These are phyloP conservation scores for Peziza echinospora DNA, from an alignment of 495 filamentous ascomycete species.

Conservation along the genomic window DNA sequence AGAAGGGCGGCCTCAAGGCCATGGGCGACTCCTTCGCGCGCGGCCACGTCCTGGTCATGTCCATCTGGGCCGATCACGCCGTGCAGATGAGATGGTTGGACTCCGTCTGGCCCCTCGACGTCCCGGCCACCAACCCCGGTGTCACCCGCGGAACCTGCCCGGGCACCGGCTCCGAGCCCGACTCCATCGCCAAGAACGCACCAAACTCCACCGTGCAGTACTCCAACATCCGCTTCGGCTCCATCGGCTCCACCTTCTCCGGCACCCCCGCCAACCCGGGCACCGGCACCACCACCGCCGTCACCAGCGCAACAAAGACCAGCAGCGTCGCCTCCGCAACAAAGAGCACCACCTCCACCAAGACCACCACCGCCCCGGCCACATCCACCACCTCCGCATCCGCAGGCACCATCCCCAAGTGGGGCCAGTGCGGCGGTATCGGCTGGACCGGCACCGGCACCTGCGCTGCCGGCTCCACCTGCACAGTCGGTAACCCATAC, in stretches of 20 bases:
- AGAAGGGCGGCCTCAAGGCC: slow-evolving; percentile 35
- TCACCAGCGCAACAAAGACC: slow-evolving; percentile 7
- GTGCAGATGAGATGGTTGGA: slow-evolving; percentile 51
- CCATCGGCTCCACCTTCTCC: slow-evolving; percentile 40
- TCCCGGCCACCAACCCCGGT: slow-evolving; percentile 27
- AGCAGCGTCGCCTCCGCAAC: slow-evolving; percentile 1
- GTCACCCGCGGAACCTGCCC: slow-evolving; percentile 48
- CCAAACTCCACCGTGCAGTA: slow-evolving; percentile 37
- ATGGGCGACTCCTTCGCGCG: slow-evolving; percentile 35
- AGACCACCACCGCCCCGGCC: background rate
- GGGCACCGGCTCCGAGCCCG: slow-evolving; percentile 36
- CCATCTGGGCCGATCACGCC: slow-evolving; percentile 50
- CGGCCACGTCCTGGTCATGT: slow-evolving; percentile 59
- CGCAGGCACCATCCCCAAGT: background rate
- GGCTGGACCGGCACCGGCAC: slow-evolving; percentile 4
- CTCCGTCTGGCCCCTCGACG: slow-evolving; percentile 29
- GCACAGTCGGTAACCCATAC: slow-evolving; percentile 13
- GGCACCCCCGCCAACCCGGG: background rate
- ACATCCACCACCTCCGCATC: background rate
- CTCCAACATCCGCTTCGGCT: slow-evolving; percentile 47
- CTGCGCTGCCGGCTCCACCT: slow-evolving; percentile 13
- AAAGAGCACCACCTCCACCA: slow-evolving; percentile 4
- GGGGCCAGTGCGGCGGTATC: background rate
- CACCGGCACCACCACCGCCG: background rate
- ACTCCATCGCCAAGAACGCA: slow-evolving; percentile 32